phyloP scores from a whole-genome alignment of 1,284 basidiomycete genomes.

The Rhodotorula glutinis region DNA sequence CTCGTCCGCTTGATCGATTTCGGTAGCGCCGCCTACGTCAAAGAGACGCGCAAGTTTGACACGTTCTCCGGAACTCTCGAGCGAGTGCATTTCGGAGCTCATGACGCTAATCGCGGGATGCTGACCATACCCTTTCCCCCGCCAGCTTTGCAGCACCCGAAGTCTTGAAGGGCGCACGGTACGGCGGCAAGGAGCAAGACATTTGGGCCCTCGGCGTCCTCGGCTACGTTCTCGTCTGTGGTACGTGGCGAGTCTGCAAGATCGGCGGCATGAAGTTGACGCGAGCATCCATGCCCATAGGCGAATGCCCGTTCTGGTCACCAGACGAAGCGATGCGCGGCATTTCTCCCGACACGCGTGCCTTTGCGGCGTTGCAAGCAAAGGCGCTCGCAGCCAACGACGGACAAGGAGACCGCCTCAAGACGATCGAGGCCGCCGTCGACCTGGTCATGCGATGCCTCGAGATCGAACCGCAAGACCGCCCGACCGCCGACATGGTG shows the following conservation, averaged over 20 bases:
- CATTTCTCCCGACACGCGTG: conserved; percentile 57
- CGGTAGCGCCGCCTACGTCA: conserved; percentile 46
- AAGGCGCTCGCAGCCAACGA: conserved; percentile 19
- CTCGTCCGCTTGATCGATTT: conserved; percentile 85
- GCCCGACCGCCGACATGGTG: conserved; percentile 79
- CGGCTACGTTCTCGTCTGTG: conserved; percentile 89
- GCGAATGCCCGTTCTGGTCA: conserved; percentile 62
- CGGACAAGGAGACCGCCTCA: conserved; percentile 3
- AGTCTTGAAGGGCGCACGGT: conserved; percentile 89
- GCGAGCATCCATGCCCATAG: neutral
- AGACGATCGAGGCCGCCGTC: conserved; percentile 66
- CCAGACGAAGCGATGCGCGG: conserved; percentile 78
- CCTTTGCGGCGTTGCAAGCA: conserved; percentile 59
- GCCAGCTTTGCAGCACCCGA: conserved; percentile 86
- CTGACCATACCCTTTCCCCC: neutral
- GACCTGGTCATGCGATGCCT: conserved; percentile 75
- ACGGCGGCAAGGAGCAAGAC: conserved; percentile 93
- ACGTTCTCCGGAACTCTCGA: conserved; percentile 47
- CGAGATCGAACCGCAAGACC: conserved; percentile 63
- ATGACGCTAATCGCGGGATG: too few relatives aligned
- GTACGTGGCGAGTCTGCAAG: too few relatives aligned
- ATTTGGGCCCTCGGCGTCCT: conserved; percentile 99
- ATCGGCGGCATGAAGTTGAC: neutral
- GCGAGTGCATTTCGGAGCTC: too few relatives aligned
- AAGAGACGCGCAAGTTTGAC: conserved; percentile 45